Evolutionary conservation across 345 rosid genomes (phyloP).

Genomic region (Tarenaya hassleriana): DNA sequence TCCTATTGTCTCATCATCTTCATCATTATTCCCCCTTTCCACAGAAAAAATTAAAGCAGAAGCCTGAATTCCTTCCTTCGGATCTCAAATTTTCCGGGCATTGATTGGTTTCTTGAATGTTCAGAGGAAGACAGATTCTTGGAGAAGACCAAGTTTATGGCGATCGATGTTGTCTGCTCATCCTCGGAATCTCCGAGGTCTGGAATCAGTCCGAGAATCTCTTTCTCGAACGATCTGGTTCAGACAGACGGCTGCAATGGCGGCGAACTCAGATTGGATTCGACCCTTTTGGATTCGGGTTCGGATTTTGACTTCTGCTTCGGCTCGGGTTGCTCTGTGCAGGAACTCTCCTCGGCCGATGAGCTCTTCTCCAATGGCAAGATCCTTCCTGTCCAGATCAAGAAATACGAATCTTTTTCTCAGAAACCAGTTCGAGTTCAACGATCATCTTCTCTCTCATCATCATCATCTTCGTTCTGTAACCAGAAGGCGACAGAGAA

Average conservation of each 20-base stretch:
- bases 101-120: constrained; percentile 25
- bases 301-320: constrained; percentile 69
- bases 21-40: constrained; percentile 21
- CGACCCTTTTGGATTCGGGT: constrained; percentile 41
- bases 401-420: constrained; percentile 28
- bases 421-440: constrained; percentile 10
- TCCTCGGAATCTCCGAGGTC: constrained; percentile 55
- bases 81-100: constrained; percentile 14
- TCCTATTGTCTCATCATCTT: constrained; percentile 19
- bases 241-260: constrained; percentile 27
- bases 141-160: constrained; percentile 34
- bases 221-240: constrained; percentile 65
- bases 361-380: constrained; percentile 87
- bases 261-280: constrained; percentile 37
- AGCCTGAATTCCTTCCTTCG: constrained; percentile 58
- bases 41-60: constrained; percentile 28
- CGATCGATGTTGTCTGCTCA: constrained; percentile 71
- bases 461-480: constrained; percentile 16
- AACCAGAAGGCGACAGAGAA: constrained; percentile 33
- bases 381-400: constrained; percentile 64
- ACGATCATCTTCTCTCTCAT: constrained; percentile 23
- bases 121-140: not conserved
- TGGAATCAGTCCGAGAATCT: constrained; percentile 60
- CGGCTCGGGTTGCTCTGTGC: constrained; percentile 34
- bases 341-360: constrained; percentile 65